A percentile compares a stretch with the other conserved stretches of the same genome.
These are phyloP conservation scores for Hyphodiscus hymeniophilus DNA, from an alignment of 495 filamentous ascomycete genomes.

Conservation along the genomic window DNA sequence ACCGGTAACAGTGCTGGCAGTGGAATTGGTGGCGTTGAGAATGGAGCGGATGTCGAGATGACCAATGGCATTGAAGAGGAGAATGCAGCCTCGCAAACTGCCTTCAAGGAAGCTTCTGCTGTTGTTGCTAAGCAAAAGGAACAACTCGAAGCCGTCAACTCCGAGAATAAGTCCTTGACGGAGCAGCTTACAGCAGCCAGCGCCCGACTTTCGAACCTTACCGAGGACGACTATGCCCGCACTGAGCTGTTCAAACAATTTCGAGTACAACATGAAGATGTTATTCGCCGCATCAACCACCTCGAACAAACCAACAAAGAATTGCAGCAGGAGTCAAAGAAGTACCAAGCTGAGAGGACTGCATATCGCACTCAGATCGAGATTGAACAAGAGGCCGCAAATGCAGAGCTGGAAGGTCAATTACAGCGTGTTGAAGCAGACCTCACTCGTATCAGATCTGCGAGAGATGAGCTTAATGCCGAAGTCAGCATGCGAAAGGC, in stretches of 20 bases:
- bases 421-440: constrained; percentile 75
- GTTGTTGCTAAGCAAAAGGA: constrained; percentile 75
- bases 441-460: constrained; percentile 71
- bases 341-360: constrained; percentile 74
- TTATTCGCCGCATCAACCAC: constrained; percentile 84
- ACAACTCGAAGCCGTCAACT: constrained; percentile 68
- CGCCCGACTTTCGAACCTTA: constrained; percentile 50
- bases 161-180: constrained; percentile 71
- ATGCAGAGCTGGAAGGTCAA: constrained; percentile 72
- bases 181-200: constrained; percentile 66
- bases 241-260: constrained; percentile 90
- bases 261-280: constrained; percentile 83
- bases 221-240: constrained; percentile 87
- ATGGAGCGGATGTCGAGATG: constrained; percentile 46
- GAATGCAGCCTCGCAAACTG: constrained; percentile 47
- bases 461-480: constrained; percentile 74
- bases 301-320: constrained; percentile 83
- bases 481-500: constrained; percentile 75
- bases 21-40: constrained; percentile 48
- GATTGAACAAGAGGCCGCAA: constrained; percentile 58
- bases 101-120: constrained; percentile 64
- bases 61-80: constrained; percentile 41
- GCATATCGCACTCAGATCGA: constrained; percentile 73
- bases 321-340: constrained; percentile 76
- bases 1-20: constrained; percentile 42